Conservation (phyloP, 2,329 filamentous ascomycete species). For the Cyanodermella asteris region DNA sequence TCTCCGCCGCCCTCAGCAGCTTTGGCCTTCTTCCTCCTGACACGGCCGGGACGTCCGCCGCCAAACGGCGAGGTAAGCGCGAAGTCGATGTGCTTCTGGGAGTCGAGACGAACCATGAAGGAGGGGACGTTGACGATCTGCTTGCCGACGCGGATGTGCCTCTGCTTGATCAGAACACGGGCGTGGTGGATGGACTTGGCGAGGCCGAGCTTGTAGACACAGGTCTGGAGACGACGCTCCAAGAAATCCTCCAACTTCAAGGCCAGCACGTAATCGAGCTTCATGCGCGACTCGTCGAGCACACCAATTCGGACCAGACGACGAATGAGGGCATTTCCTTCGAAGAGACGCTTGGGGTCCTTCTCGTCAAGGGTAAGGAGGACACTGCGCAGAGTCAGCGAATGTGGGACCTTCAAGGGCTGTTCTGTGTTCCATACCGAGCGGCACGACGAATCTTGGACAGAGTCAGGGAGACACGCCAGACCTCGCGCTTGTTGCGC, state of each 20-base stretch:
- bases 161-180: conserved; percentile 97
- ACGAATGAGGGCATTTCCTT: conserved; percentile 99
- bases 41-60: conserved; percentile 89
- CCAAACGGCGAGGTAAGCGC: conserved; percentile 92
- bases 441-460: conserved; percentile 99
- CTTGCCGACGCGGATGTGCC: conserved; percentile 99
- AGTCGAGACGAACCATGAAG: conserved; percentile 98
- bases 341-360: conserved; percentile 99
- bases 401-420: too few species aligned
- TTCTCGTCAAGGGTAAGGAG: conserved; percentile 99
- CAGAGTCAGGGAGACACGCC: conserved; percentile 97
- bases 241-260: conserved; percentile 99
- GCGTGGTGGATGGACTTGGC: conserved; percentile 99
- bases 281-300: conserved; percentile 99
- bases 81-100: conserved; percentile 99
- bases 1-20: conserved; percentile 52
- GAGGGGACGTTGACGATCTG: conserved; percentile 99
- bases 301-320: conserved; percentile 99
- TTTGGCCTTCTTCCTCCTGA: conserved; percentile 99
- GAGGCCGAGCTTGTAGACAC: conserved; percentile 99
- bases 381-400: too few species aligned
- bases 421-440: conserved; percentile 65
- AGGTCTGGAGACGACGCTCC: conserved; percentile 98
- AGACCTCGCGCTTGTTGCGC: conserved; percentile 99
- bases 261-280: conserved; percentile 99